A percentile compares a stretch with the other conserved stretches of the same genome.
These are phyloP conservation scores for Panaeolus papilionaceus DNA, from an alignment of 768 basidiomycete genomes.

Conservation along the genomic window DNA sequence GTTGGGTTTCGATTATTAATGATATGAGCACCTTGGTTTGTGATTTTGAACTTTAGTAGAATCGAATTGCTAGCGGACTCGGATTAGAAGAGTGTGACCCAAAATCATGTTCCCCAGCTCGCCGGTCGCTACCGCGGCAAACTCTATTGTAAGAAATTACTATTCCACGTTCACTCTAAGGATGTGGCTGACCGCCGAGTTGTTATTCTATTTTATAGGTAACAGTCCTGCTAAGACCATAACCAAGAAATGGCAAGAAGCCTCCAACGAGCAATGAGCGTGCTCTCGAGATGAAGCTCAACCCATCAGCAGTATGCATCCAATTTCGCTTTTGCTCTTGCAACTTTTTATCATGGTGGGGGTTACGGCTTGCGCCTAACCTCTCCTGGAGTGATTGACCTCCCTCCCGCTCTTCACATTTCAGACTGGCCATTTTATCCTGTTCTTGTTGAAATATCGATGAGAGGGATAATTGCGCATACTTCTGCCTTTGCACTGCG, in stretches of 20 bases:
- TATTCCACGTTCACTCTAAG: no score
- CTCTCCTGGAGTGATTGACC: background rate
- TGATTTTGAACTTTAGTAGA: no score
- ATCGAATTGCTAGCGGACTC: no score
- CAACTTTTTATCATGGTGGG: conserved; percentile 4
- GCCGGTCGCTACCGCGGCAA: no score
- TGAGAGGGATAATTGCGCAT: background rate
- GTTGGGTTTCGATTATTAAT: no score
- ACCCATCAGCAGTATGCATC: conserved; percentile 84
- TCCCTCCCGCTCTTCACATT: conserved; percentile 17
- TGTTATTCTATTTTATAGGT: conserved; percentile 45
- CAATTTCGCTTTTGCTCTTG: conserved; percentile 13
- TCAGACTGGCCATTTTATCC: background rate
- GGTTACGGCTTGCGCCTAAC: background rate
- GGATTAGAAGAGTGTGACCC: no score
- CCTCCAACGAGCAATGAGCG: conserved; percentile 85
- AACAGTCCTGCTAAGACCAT: conserved; percentile 79
- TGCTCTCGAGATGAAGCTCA: conserved; percentile 80
- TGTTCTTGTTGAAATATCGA: conserved; percentile 2
- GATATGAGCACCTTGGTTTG: no score
- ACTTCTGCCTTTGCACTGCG: background rate
- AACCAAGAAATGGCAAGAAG: conserved; percentile 94
- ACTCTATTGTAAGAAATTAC: no score
- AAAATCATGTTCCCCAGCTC: no score
- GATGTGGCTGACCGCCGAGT: conserved; percentile 1